These are phyloP conservation scores for Neurospora crassa DNA, from an alignment of 2,329 filamentous ascomycete genomes.

Conservation along the genomic window DNA sequence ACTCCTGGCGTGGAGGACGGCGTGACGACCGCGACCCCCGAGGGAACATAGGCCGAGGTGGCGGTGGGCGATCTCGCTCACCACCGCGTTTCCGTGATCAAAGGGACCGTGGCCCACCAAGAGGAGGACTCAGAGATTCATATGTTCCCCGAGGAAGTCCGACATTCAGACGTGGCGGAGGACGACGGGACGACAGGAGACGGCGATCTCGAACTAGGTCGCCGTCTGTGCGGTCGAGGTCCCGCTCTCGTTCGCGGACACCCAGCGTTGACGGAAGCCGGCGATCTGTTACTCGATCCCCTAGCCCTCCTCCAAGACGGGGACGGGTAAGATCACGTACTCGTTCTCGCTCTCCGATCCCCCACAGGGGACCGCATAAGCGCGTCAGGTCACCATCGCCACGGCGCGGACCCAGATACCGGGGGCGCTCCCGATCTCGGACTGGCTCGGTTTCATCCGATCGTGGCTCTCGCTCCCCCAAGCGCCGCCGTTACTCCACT, in stretches of 20 bases:
- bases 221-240: conserved; percentile 20
- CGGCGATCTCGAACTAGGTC: conserved; percentile 33
- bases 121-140: conserved; percentile 33
- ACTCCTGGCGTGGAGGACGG: conserved; percentile 44
- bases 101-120: conserved; percentile 28
- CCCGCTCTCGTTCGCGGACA: conserved; percentile 29
- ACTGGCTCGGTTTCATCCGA: conserved; percentile 20
- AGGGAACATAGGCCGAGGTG: conserved; percentile 31
- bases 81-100: conserved; percentile 34
- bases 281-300: conserved; percentile 23
- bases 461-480: conserved; percentile 32
- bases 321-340: conserved; percentile 19
- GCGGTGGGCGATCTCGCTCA: conserved; percentile 36
- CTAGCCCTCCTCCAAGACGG: conserved; percentile 25
- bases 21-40: conserved; percentile 41
- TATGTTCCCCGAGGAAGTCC: conserved; percentile 38
- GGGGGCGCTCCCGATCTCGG: conserved; percentile 16
- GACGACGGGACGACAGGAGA: conserved; percentile 31
- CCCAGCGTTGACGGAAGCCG: conserved; percentile 19
- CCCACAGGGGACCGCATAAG: conserved; percentile 26
- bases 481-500: conserved; percentile 40
- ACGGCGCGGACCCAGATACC: conserved; percentile 13
- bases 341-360: conserved; percentile 17
- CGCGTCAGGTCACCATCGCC: conserved; percentile 28
- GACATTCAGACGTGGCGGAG: conserved; percentile 26